Evolutionary conservation across 2,329 filamentous ascomycete genomes (phyloP).

Genomic region (Xylariaceae sp.): DNA sequence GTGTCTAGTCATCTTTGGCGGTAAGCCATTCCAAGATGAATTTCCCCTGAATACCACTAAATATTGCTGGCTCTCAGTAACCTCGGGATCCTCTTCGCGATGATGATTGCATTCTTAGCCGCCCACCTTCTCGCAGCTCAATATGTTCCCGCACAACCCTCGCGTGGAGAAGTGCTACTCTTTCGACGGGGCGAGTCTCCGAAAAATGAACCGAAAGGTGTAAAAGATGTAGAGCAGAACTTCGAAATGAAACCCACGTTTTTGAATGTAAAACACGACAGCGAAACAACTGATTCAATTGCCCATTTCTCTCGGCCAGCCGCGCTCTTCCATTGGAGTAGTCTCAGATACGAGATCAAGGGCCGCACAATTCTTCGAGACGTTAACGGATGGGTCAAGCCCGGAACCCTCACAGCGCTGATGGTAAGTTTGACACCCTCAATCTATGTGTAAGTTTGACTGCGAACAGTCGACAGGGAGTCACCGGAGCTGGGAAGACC

Average conservation of each 20-base stretch:
- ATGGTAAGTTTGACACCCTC: constrained; percentile 45
- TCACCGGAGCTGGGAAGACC: constrained; percentile 84
- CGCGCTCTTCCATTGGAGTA: constrained; percentile 75
- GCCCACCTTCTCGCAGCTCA: constrained; percentile 55
- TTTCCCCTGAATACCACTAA: no score
- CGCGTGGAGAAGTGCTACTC: constrained; percentile 45
- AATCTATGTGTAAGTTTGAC: not conserved
- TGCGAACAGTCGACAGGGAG: constrained; percentile 43
- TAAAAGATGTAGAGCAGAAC: not conserved
- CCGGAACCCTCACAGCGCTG: constrained; percentile 77
- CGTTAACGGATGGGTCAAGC: constrained; percentile 68
- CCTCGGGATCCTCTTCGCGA: constrained; percentile 60
- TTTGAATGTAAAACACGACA: not conserved
- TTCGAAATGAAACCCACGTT: not conserved
- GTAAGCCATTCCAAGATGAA: not conserved
- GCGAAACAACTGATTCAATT: not conserved
- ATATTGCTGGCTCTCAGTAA: constrained; percentile 29
- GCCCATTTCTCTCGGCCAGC: not conserved
- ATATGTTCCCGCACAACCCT: constrained; percentile 57
- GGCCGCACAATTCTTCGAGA: constrained; percentile 40
- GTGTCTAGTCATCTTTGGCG: constrained; percentile 56
- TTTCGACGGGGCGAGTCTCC: not conserved
- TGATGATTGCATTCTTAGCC: constrained; percentile 54
- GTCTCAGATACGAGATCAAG: constrained; percentile 68
- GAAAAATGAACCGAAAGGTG: not conserved